These are phyloP conservation scores for Suillus variegatus DNA, from an alignment of 768 basidiomycete genomes.

Conservation along the genomic window DNA sequence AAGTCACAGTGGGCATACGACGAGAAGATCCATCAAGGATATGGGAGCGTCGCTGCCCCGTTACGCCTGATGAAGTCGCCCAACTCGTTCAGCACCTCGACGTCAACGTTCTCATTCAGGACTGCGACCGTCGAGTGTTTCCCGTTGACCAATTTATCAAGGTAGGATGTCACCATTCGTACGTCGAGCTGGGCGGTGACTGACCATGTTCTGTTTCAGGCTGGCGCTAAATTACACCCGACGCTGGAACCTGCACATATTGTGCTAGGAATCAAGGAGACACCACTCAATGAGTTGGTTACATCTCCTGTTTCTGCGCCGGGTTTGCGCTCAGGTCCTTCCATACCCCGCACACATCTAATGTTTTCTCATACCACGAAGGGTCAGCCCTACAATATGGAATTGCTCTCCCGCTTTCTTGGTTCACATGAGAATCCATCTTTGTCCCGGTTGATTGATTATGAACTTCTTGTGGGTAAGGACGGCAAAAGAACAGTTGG, in stretches of 20 bases:
- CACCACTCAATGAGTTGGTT: constrained; percentile 63
- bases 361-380: constrained; percentile 95
- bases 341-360: constrained; percentile 64
- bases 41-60: constrained; percentile 86
- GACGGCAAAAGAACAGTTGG: constrained; percentile 79
- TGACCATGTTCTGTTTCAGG: constrained; percentile 44
- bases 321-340: constrained; percentile 11
- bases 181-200: neutral
- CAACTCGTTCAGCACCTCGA: constrained; percentile 55
- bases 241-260: constrained; percentile 69
- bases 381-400: constrained; percentile 84
- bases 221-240: constrained; percentile 67
- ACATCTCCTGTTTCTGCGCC: constrained; percentile 38
- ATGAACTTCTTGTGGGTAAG: constrained; percentile 70
- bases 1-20: constrained; percentile 56
- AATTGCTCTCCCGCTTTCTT: constrained; percentile 68
- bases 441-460: constrained; percentile 70
- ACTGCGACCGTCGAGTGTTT: constrained; percentile 77
- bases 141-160: constrained; percentile 59
- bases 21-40: constrained; percentile 79
- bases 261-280: constrained; percentile 88
- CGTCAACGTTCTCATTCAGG: constrained; percentile 72
- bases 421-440: constrained; percentile 24
- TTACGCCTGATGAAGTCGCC: constrained; percentile 75
- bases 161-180: constrained; percentile 42